Base-by-base conservation (phyloP, 2,329 filamentous ascomycete species). In the Trichoderma oligosporum region DNA sequence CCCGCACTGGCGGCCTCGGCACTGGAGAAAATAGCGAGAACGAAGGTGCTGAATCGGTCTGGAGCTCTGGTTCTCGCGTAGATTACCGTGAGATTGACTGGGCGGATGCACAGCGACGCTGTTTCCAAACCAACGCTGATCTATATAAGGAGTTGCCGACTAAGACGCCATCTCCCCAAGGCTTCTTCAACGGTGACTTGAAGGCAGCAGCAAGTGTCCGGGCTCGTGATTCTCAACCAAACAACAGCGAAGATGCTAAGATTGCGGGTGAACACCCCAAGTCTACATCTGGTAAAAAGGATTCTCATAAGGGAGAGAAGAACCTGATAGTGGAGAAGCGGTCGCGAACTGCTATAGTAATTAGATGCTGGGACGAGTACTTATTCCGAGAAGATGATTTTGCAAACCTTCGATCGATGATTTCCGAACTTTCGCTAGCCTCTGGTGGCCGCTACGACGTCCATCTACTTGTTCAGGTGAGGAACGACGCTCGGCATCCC, bases 401-500 rank as follows among this genome's bases (percentile, higher is more conserved):
- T 47, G 83, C 92, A 71, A 90, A 91, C 66, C 73, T 97, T 33
- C 86, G 92, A 27, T 87, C 91, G 29, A 83, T 96, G 72, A 91
- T 97, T 66, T 83, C 86, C 20, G 92, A 97, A 70, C 77, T 96
- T 9, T 82, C 86, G 1, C 76, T 96, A 56, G 86, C 88, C 51
- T 92, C 90, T 4, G 90, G 91, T 22, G 90, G 88, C 31, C 88
- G 93, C 64, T 96, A 96, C 70, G 88, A 94, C 63, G 83, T 96
- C 3, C 89, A 95, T 67, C 80, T 96, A 18, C 80, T 96, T 2
- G 84, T 96, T 7, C 90, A 96, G 70, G 86, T 95, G 65, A 91
- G 89, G 72, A 80, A 87, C 61, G 88, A 95, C 66, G 82, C 83
- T 56, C 80, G 77, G 60, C 76, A 91, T 61, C 88, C 89, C 7